These are phyloP conservation scores for Tanozyma kutaoensis DNA, from an alignment of 805 yeast species.

Conservation along the genomic window DNA sequence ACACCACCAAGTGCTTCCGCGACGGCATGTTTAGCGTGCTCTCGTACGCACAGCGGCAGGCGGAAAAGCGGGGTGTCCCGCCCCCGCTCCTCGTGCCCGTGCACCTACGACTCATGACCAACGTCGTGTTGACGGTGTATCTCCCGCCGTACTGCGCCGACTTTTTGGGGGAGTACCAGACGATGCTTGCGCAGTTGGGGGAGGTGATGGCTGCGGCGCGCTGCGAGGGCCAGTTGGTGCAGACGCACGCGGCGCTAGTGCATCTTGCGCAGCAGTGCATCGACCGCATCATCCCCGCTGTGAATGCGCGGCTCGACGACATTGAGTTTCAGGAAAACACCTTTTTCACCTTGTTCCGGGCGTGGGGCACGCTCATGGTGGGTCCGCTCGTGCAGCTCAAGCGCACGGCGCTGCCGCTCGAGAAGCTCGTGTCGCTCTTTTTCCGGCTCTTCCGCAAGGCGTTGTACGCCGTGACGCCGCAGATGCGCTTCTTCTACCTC, in stretches of 20 bases:
- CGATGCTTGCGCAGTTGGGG: conserved; percentile 13
- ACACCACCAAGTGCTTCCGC: conserved; percentile 23
- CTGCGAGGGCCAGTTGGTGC: too few species aligned
- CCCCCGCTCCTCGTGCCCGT: conserved; percentile 12
- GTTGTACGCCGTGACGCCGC: conserved; percentile 22
- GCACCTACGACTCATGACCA: conserved; percentile 21
- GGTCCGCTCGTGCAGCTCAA: conserved; percentile 12
- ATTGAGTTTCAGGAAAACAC: conserved; percentile 17
- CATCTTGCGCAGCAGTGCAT: too few species aligned
- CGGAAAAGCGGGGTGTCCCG: conserved; percentile 3
- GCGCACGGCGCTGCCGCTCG: conserved; percentile 14
- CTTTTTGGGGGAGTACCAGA: conserved; percentile 15
- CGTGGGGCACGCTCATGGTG: conserved; percentile 23
- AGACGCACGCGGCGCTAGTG: too few species aligned
- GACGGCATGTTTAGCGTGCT: conserved; percentile 26
- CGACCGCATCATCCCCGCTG: conserved; percentile 13
- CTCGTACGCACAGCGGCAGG: conserved; percentile 9
- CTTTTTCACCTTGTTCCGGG: conserved; percentile 18
- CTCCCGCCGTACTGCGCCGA: conserved; percentile 21
- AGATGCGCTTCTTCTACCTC: conserved; percentile 23
- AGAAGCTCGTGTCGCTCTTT: conserved; percentile 17
- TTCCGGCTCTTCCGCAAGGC: conserved; percentile 19
- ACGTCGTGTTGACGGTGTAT: conserved; percentile 19
- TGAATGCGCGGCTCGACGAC: conserved; percentile 11
- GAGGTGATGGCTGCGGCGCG: background rate